phyloP scores from a whole-genome alignment of 1,284 basidiomycete species.

The Meira miltonrushii region DNA sequence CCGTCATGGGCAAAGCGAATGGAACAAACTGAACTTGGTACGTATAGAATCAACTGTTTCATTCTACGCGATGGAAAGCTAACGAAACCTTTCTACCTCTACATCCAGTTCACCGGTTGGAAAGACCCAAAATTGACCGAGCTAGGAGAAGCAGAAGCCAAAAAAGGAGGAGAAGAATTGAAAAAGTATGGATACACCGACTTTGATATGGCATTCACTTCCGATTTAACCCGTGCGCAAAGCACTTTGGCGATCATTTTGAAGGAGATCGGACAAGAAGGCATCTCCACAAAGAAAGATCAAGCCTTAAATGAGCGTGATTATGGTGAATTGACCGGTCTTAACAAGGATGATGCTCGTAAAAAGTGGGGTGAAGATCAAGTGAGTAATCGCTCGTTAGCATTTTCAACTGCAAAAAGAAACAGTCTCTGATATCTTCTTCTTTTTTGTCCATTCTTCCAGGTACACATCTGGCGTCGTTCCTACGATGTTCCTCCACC shows the following conservation, averaged over 20 bases:
- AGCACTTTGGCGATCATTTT: conserved; percentile 54
- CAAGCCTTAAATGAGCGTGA: conserved; percentile 56
- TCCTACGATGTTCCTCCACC: conserved; percentile 55
- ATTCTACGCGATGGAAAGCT: neutral
- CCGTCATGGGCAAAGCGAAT: conserved; percentile 52
- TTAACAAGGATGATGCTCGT: conserved; percentile 55
- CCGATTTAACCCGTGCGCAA: conserved; percentile 54
- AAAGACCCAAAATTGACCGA: conserved; percentile 52
- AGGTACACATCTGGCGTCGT: conserved; percentile 54
- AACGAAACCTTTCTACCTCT: neutral
- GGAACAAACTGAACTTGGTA: conserved; percentile 52
- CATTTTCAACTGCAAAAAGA: no score
- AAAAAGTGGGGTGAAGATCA: conserved; percentile 56
- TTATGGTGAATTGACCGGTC: conserved; percentile 54
- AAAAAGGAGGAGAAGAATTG: conserved; percentile 48
- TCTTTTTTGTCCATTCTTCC: conserved; percentile 3
- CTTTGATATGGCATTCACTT: conserved; percentile 54
- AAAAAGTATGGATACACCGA: conserved; percentile 47
- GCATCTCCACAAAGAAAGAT: conserved; percentile 50
- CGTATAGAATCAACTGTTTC: conserved; percentile 9
- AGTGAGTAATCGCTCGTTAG: conserved; percentile 13
- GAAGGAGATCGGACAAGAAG: conserved; percentile 53
- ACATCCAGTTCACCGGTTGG: conserved; percentile 47
- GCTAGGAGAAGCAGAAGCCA: conserved; percentile 46
- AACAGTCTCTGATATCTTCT: neutral